Evolutionary conservation across 2,329 filamentous ascomycete genomes (phyloP), one percentile per base, ranked within the genome.

Genomic region (Ophiocordyceps robertsii): DNA sequence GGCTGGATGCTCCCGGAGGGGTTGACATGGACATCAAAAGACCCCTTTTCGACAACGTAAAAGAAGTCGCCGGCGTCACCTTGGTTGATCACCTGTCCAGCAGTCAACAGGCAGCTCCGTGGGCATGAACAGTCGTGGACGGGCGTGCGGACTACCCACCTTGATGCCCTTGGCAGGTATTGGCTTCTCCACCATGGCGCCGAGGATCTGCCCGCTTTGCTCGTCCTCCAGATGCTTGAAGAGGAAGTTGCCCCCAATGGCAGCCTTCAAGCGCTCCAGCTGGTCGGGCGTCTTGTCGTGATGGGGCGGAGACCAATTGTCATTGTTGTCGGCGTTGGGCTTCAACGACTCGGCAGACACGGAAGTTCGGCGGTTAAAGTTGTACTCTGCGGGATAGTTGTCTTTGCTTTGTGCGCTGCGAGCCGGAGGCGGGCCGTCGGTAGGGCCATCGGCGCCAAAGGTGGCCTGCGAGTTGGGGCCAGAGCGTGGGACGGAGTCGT

Each of bases 31-130:
- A 96, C 82, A 54, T 95, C 87, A 56, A 96, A 96, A 19, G 73
- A 72, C 35, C 92, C 92, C 49, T 82, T 84, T 61, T 98, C 92
- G 16, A 96, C 88, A 24, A 98, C 81, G 61, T 98, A 98, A 67
- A 98, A 98, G 68, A 84, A 96, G 64, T 98, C 92, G 37, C 92
- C 92, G 1, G 89, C 82, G 56, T 96, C 92, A 43, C 92, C 92
- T 67, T 98, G 92, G 40, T 81, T 83, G 51, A 98, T 96, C 45
- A 98, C 87, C 73, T 95, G 73, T 33, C 7, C 6, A n/a, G 33
- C 10, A 2, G 29, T 47, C 19, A 40, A 29, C 30, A 4, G 12
- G 11, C n/a, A 12, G 11, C 31, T 13, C 6, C 12, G 11, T 10
- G 12, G 31, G 12, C 31, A 32, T 8, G 29, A 14, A 12, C 9